Conservation (phyloP, 108 stramenopile genomes). For the Pseudonitzschia pungens region DNA sequence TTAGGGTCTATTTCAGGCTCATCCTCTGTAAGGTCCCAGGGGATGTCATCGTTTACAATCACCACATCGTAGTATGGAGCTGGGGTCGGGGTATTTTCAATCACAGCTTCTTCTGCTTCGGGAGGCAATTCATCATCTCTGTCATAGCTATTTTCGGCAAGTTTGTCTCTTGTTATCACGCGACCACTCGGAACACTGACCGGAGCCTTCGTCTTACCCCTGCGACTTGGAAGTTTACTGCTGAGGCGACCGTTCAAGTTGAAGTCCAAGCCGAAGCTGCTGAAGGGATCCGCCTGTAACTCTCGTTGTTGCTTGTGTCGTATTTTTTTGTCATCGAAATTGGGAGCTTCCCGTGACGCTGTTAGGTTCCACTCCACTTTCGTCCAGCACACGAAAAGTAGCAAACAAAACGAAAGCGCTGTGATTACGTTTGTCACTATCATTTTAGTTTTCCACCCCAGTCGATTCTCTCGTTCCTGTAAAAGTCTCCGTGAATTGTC, state of each 20-base stretch:
- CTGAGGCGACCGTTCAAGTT: background rate
- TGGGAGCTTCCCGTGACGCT: background rate
- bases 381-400: background rate
- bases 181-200: background rate
- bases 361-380: background rate
- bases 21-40: conserved; percentile 6
- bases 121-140: background rate
- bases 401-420: background rate
- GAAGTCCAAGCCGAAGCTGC: background rate
- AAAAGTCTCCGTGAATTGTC: too few species aligned
- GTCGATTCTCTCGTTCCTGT: too few species aligned
- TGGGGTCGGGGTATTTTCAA: too few species aligned
- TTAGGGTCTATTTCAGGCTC: background rate
- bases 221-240: background rate
- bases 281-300: background rate
- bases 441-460: too few species aligned
- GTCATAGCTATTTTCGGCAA: background rate
- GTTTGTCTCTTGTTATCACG: background rate
- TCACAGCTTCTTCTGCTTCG: too few species aligned
- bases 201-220: background rate
- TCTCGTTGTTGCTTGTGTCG: background rate
- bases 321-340: background rate
- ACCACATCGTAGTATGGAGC: background rate
- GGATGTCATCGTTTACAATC: background rate
- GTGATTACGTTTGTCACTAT: background rate